These are phyloP conservation scores for Chamaecyparis obtusa DNA, from an alignment of 75 land plant species.

Conservation along the genomic window DNA sequence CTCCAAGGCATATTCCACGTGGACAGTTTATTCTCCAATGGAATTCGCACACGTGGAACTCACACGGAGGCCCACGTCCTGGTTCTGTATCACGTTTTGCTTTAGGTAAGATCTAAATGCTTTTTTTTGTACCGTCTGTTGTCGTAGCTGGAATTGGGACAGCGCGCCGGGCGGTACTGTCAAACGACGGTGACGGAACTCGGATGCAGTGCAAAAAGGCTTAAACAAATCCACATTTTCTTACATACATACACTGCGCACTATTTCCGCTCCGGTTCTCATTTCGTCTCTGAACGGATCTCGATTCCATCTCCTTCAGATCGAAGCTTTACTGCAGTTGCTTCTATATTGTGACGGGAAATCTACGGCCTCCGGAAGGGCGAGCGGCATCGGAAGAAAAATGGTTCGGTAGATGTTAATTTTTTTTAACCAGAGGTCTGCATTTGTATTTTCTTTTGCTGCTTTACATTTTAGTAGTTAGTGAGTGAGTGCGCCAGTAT, in stretches of 20 bases:
- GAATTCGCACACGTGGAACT: neutral
- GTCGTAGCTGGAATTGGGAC: neutral
- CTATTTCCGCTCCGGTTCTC: neutral
- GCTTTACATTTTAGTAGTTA: neutral
- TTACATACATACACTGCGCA: neutral
- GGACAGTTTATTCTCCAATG: neutral
- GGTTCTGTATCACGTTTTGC: neutral
- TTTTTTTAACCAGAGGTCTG: neutral
- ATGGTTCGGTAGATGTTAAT: neutral
- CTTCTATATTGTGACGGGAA: neutral
- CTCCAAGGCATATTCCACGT: neutral
- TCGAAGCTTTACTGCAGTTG: neutral
- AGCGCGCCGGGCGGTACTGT: neutral
- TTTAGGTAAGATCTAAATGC: neutral
- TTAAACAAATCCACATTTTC: neutral
- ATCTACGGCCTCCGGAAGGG: neutral
- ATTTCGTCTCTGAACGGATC: neutral
- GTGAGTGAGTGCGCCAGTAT: neutral
- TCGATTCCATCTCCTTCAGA: neutral
- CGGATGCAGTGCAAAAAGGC: conserved; percentile 1
- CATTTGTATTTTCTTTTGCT: neutral
- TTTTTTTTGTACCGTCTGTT: neutral
- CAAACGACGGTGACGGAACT: neutral
- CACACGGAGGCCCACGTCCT: neutral
- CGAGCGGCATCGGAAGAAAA: neutral